Evolutionary conservation across 345 rosid species (phyloP).

Genomic region (Populus nigra): DNA sequence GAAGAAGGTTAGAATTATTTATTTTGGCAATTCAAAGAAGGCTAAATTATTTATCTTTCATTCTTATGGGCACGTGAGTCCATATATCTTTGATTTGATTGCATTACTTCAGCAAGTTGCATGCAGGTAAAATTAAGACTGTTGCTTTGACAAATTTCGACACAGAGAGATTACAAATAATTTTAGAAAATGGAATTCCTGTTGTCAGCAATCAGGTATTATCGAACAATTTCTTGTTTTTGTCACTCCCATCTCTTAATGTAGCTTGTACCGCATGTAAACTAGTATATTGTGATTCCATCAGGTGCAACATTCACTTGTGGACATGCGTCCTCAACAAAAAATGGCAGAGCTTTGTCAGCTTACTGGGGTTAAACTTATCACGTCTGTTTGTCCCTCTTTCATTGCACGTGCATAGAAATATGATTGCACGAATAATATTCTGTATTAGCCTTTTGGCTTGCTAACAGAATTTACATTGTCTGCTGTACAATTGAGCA

Average conservation of each 20-base stretch:
- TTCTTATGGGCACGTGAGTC: slow-evolving; percentile 14
- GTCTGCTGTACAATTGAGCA: neutral
- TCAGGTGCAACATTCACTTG: slow-evolving; percentile 95
- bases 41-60: neutral
- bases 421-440: neutral
- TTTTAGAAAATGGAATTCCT: slow-evolving; percentile 84
- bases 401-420: neutral
- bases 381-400: slow-evolving; percentile 59
- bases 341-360: slow-evolving; percentile 93
- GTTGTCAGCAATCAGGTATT: slow-evolving; percentile 94
- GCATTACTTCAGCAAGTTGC: slow-evolving; percentile 21
- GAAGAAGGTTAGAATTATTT: slow-evolving; percentile 60
- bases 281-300: slow-evolving; percentile 10
- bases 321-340: slow-evolving; percentile 95
- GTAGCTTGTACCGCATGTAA: slow-evolving; percentile 11
- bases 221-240: neutral
- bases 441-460: no score
- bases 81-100: slow-evolving; percentile 20
- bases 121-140: slow-evolving; percentile 84
- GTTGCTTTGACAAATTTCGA: slow-evolving; percentile 94
- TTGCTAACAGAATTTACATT: neutral
- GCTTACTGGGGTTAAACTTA: slow-evolving; percentile 87
- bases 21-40: neutral
- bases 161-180: slow-evolving; percentile 74
- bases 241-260: neutral